These are phyloP conservation scores for Geranium incanum DNA, from an alignment of 441 rosid species.

Conservation along the genomic window DNA sequence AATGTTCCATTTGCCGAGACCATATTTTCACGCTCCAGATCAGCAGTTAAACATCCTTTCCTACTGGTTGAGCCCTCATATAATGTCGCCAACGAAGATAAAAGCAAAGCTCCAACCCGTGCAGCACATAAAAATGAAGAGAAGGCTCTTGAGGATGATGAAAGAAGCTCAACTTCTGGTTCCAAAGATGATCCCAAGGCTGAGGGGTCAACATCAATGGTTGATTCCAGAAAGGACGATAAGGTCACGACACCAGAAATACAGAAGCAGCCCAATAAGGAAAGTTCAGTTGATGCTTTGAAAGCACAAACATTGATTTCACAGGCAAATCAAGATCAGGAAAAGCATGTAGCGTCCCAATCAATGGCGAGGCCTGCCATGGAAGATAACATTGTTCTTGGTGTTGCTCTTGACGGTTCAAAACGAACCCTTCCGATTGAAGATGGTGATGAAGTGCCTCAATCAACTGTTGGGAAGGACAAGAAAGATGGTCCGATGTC, in stretches of 20 bases:
- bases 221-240: constrained; percentile 33
- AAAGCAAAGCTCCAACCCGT: constrained; percentile 36
- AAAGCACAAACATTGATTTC: constrained; percentile 15
- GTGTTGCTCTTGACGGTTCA: constrained; percentile 80
- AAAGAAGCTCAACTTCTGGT: constrained; percentile 28
- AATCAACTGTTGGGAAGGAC: constrained; percentile 25
- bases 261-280: constrained; percentile 21
- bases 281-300: constrained; percentile 20
- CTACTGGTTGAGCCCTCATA: constrained; percentile 55
- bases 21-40: constrained; percentile 30
- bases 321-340: constrained; percentile 40
- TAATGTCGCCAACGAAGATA: constrained; percentile 44
- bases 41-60: constrained; percentile 36
- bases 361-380: constrained; percentile 36
- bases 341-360: constrained; percentile 25
- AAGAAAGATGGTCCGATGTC: constrained; percentile 40
- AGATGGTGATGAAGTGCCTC: constrained; percentile 33
- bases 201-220: constrained; percentile 24
- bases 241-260: constrained; percentile 20
- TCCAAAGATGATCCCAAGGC: constrained; percentile 24
- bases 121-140: constrained; percentile 37
- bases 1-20: constrained; percentile 47
- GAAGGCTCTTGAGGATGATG: constrained; percentile 36
- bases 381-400: constrained; percentile 83
- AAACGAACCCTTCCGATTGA: constrained; percentile 82